phyloP scores from a whole-genome alignment of 192 early-diverging fungal species.

The Coemansia sp. region DNA sequence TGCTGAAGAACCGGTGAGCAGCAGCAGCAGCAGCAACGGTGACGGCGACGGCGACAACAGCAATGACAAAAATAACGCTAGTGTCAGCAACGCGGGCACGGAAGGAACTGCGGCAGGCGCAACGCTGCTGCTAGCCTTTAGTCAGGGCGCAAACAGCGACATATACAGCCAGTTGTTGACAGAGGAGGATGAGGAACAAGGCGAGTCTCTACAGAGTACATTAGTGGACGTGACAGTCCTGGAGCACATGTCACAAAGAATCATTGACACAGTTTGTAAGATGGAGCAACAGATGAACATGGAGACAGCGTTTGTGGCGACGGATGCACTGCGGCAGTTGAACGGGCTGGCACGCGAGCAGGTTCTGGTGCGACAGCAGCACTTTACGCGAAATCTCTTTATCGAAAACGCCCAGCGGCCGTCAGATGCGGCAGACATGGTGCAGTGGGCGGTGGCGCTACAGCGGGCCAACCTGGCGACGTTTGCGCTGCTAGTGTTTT shows the following conservation, averaged over 20 bases:
- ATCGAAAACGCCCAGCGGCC: conserved; percentile 22
- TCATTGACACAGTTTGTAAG: conserved; percentile 22
- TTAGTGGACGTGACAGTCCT: conserved; percentile 38
- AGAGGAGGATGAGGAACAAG: background rate
- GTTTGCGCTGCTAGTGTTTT: conserved; percentile 33
- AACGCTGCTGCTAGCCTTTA: conserved; percentile 5
- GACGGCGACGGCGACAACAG: background rate
- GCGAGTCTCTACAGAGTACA: conserved; percentile 7
- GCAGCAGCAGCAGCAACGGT: background rate
- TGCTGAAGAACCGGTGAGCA: too few relatives aligned
- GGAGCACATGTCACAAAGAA: conserved; percentile 37
- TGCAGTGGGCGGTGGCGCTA: conserved; percentile 33
- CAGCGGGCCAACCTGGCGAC: conserved; percentile 44
- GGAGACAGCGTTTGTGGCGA: background rate
- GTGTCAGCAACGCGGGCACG: background rate
- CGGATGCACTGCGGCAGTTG: conserved; percentile 11
- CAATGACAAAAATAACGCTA: background rate
- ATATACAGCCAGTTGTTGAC: background rate
- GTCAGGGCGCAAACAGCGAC: background rate
- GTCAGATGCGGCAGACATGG: conserved; percentile 14
- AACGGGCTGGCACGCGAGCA: conserved; percentile 42
- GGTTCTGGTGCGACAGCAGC: conserved; percentile 28
- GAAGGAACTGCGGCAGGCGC: background rate
- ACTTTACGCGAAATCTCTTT: conserved; percentile 36
- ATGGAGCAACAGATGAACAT: conserved; percentile 1